Base-by-base conservation (phyloP, 177 flowering plant species). In the Vitis hybrid region DNA sequence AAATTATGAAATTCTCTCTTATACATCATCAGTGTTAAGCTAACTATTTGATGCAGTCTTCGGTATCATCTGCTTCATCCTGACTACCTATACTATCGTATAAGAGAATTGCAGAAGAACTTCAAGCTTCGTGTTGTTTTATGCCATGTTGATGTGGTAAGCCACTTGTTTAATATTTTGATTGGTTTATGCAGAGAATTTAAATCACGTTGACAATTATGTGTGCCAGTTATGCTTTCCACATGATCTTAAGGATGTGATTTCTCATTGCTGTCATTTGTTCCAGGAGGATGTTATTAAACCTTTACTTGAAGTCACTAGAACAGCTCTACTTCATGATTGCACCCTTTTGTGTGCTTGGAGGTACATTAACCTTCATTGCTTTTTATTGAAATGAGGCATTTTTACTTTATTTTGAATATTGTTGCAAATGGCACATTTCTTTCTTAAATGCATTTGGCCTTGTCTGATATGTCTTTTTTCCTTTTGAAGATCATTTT, bases 11-110 rank as follows among this genome's bases (percentile, higher is more conserved):
- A 29, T 71, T 48, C 20, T 50, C 66, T 65, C 48, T 59, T 10
- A 10, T n/a, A 61, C 19, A 57, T 29, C 22, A 4, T 34, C 39
- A 0, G 39, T 34, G 39, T 34, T 19, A 18, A 58, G 50, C 56
- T 56, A 26, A 63, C 31, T 16, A 50, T 76, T 71, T 74, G 57
- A 20, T 88, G 85, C 93, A 95, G 99, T 78, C 87, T 95, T 63
- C 88, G 99, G 29, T 95, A 95, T 78, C 98, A 95, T 85, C 88
- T 95, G 52, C 93, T 95, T 78, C 99, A 93, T 78, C 97, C 99
- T 51, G 99, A 95, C 67, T 95, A 95, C 79, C 75, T 95, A 22
- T 95, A 93, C 76, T 89, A 69, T 69, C 97, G 98, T 26, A 93
- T 95, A 69, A 87, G 91, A 73, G 98, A 95, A 75, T 75, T 95